Percentiles rank a stretch among this genome's conserved stretches.
Conservation (phyloP, 78 protist species). For the Emiliania huxleyi region DNA sequence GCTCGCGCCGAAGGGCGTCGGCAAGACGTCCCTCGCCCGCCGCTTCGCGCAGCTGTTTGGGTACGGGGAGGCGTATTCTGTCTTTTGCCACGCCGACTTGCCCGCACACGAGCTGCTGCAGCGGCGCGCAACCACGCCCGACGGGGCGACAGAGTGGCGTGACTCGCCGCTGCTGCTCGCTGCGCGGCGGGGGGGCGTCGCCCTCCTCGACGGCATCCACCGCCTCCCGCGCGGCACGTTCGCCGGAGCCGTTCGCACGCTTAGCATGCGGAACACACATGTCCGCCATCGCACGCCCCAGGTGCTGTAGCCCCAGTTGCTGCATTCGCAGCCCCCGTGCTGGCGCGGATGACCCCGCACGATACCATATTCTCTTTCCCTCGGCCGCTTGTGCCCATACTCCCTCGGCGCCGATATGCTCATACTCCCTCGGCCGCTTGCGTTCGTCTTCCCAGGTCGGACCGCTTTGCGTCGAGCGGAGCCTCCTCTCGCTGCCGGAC, state of each 20-base stretch:
- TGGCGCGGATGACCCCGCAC: too few species aligned
- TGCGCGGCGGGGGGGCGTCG: slow-evolving; percentile 52
- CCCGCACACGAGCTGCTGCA: slow-evolving; percentile 54
- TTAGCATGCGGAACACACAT: too few species aligned
- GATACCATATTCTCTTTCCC: too few species aligned
- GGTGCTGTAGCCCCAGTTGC: too few species aligned
- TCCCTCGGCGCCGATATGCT: too few species aligned
- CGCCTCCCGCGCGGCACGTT: slow-evolving; percentile 25
- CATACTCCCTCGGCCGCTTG: too few species aligned
- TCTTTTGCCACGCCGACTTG: slow-evolving; percentile 65
- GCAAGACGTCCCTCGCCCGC: slow-evolving; percentile 38
- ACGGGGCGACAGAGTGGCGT: slow-evolving; percentile 68
- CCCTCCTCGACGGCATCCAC: slow-evolving; percentile 71
- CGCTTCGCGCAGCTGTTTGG: slow-evolving; percentile 30
- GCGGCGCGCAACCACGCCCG: slow-evolving; percentile 15
- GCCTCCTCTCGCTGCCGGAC: slow-evolving; percentile 32
- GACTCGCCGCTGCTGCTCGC: slow-evolving; percentile 50
- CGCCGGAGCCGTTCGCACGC: too few species aligned
- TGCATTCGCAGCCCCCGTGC: too few species aligned
- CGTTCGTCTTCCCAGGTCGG: background rate
- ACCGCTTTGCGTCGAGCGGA: slow-evolving; percentile 18
- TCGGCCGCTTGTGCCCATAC: too few species aligned
- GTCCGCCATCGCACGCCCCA: too few species aligned
- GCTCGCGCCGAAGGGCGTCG: slow-evolving; percentile 48
- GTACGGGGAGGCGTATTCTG: background rate